phyloP scores from a whole-genome alignment of 2,329 filamentous ascomycete species.

The Diplodia sapinea region DNA sequence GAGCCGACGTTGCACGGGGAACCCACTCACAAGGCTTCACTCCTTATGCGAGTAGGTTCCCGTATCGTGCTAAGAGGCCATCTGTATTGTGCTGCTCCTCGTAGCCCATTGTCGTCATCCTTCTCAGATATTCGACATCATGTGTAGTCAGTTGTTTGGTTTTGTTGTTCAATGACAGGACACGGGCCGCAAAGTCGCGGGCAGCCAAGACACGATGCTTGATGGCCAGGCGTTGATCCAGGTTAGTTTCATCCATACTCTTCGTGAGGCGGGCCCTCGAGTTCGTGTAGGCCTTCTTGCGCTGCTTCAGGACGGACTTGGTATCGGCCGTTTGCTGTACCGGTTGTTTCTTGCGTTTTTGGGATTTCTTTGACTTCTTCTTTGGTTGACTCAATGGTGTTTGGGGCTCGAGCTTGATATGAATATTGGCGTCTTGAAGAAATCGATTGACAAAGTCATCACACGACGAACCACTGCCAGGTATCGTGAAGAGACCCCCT shows the following conservation, averaged over 20 bases:
- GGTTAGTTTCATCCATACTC: not conserved
- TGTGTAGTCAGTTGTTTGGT: not conserved
- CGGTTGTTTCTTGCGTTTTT: not conserved
- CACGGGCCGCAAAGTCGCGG: not conserved
- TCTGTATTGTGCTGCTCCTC: not conserved
- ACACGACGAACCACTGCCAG: not conserved
- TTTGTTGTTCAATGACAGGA: not conserved
- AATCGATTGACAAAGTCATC: no score
- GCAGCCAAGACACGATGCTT: not conserved
- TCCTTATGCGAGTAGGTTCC: not conserved
- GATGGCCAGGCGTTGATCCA: not conserved
- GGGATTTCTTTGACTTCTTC: not conserved
- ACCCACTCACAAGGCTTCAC: not conserved
- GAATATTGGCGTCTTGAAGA: not conserved
- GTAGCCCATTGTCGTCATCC: not conserved
- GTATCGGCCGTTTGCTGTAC: not conserved
- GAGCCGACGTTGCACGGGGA: not conserved
- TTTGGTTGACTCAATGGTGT: not conserved
- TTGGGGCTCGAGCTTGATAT: not conserved
- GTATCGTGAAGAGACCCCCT: not conserved
- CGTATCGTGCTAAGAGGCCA: not conserved
- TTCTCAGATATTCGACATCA: not conserved
- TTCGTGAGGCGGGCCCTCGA: not conserved
- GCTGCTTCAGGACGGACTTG: not conserved
- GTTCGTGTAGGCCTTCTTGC: not conserved